Base-by-base conservation (phyloP, 805 yeast species). In the Zygosaccharomyces lentus region DNA sequence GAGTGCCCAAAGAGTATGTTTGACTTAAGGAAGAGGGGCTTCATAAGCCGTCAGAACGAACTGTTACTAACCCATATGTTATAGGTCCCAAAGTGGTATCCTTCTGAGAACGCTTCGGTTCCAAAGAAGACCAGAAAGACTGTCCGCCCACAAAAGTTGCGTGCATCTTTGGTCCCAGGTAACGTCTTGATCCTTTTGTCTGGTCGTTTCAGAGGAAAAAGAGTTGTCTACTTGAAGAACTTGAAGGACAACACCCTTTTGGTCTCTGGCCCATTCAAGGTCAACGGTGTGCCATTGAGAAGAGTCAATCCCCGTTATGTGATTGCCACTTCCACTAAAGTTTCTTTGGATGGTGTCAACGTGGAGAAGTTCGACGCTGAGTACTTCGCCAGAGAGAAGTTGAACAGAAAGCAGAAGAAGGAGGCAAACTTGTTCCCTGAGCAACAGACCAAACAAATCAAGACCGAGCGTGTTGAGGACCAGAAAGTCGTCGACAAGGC, bases 191-290 rank as follows among this genome's bases (percentile, higher is more conserved):
- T 91, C 75, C 78, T 91, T 73, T 82, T 91, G 72, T 97, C 98
- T 68, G 99, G 99, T 73, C 88, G 96, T 77, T 91, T 89, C 95
- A 87, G 99, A 78, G 99, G 99, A 75, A 93, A 91, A 87, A 90
- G 98, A 80, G 99, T 93, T 66, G 98, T 91, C 59, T 86, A 85
- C 85, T 84, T 91, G 74, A 91, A 91, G 84, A 77, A 84, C 75
- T 82, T 93, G 71, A 96, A 89, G 78, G 98, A 93, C 83, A 87
- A 88, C 88, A 91, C 97, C 58, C 79, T 91, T 67, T 85, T 91
- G 70, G 96, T 91, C 56, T 77, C 96, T 54, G 99, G 99, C 73
- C 99, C 99, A 68, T 93, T 91, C 96, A 91, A 93, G 83, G 87
- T 91, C 68, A 91, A 91, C 79, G 99, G 99, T 80, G 99, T 91